phyloP scores from a whole-genome alignment of 208 protist genomes.

The Entamoeba invadens region DNA sequence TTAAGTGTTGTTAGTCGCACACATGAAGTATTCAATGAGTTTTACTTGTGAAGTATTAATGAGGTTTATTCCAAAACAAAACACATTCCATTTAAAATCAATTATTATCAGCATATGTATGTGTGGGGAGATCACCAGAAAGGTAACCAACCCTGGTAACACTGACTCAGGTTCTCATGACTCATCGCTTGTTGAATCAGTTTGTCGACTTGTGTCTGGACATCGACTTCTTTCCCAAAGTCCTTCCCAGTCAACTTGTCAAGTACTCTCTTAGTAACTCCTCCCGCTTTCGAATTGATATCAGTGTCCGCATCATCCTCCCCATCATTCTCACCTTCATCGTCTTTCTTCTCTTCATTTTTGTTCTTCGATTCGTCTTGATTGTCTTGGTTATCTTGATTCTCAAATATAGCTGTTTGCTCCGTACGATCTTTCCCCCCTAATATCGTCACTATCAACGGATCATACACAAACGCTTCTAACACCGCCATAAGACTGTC shows the following conservation, averaged over 20 bases:
- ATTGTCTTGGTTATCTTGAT: neutral
- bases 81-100: too few species aligned
- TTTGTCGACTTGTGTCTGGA: constrained; percentile 32
- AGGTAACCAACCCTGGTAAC: constrained; percentile 93
- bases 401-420: too few species aligned
- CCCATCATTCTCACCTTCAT: too few species aligned
- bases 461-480: constrained; percentile 99
- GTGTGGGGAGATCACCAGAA: too few species aligned
- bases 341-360: constrained; percentile 22
- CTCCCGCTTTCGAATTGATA: constrained; percentile 63
- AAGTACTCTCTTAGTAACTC: constrained; percentile 76
- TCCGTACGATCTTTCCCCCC: neutral
- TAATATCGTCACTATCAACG: constrained; percentile 90
- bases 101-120: too few species aligned
- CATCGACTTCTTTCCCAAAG: constrained; percentile 52
- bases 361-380: neutral
- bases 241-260: constrained; percentile 92
- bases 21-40: too few species aligned
- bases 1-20: too few species aligned
- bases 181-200: constrained; percentile 69
- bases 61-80: too few species aligned
- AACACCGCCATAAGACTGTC: constrained; percentile 94
- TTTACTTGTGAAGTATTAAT: too few species aligned
- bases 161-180: constrained; percentile 89
- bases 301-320: too few species aligned